Base-by-base conservation (phyloP, 78 protist species). In the Dictyostelium capitatum region DNA sequence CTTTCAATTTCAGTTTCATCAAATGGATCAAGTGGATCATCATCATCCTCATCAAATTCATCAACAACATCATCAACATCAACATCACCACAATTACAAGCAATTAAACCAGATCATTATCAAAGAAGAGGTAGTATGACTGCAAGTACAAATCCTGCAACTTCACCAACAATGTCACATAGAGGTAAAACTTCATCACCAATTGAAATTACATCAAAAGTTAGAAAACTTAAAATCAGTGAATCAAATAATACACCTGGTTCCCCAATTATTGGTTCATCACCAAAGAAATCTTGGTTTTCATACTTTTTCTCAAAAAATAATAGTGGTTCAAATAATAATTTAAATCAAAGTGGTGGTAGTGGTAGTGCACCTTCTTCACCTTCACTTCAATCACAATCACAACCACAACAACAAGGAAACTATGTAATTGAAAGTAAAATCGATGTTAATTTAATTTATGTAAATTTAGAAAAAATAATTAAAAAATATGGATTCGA, bases 261-360 rank as follows among this genome's bases (percentile, higher is more conserved):
- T n/a, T 87, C 92, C 10, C 92, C 92, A n/a, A 87, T 87, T 54
- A 87, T 87, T 77, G 92, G 92, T 10, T 62, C 79, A 9, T 73
- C 83, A 65, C 95, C 95, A 28, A 91, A 91, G 83, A 79, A 83
- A 59, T 91, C 95, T 15, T 91, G 89, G 89, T 91, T 91, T 65
- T 91, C 95, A 53, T 83, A 77, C 20, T 91, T 91, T 48, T 91
- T 91, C 82, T 77, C 95, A 11, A 91, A 91, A 51, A 73, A 59
- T 47, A 72, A 54, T 19, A 74, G 91, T 46, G 62, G 12, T 57
- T 59, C 37, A 17, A 6, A 17, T 11, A 23, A 28, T 46, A 53
- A 57, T 25, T 25, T 15, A 28, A 82, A 47, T 37, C 43, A 37
- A 37, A 37, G 43, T 79, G 83, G 67, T 54, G 47, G 30, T 53